phyloP scores from a whole-genome alignment of 2,329 filamentous ascomycete species.

The Pseudocercospora musae region DNA sequence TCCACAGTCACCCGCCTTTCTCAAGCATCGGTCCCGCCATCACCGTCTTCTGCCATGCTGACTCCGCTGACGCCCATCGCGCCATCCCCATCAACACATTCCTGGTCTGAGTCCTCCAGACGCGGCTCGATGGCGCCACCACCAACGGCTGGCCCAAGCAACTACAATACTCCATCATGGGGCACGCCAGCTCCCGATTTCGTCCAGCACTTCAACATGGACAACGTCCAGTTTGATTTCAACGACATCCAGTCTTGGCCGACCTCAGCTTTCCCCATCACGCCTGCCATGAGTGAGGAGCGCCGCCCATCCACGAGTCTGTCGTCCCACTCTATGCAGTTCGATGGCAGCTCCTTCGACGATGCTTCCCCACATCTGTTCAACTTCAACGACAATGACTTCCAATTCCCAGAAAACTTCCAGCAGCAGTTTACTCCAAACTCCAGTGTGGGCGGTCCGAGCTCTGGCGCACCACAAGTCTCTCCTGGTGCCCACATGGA shows the following conservation, averaged over 20 bases:
- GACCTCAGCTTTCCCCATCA: conserved; percentile 29
- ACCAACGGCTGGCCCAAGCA: conserved; percentile 31
- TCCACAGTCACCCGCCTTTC: conserved; percentile 55
- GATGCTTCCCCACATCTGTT: conserved; percentile 49
- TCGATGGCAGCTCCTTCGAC: conserved; percentile 40
- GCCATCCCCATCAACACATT: conserved; percentile 42
- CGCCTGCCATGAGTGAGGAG: conserved; percentile 36
- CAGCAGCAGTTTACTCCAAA: conserved; percentile 29
- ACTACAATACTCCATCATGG: conserved; percentile 29
- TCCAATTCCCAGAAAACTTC: conserved; percentile 46
- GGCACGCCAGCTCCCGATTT: conserved; percentile 34
- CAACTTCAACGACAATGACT: conserved; percentile 59
- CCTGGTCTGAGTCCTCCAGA: conserved; percentile 32
- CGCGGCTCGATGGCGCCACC: conserved; percentile 34
- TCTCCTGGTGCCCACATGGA: conserved; percentile 69
- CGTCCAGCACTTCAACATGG: conserved; percentile 36
- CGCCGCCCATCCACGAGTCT: conserved; percentile 28
- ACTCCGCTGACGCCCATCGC: conserved; percentile 36
- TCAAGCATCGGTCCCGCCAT: conserved; percentile 60
- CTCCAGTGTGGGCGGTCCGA: conserved; percentile 22
- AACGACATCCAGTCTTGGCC: conserved; percentile 30
- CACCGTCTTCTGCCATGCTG: conserved; percentile 51
- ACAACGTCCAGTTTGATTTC: conserved; percentile 33
- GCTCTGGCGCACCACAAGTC: conserved; percentile 50
- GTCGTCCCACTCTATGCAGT: conserved; percentile 42